Evolutionary conservation across 2,329 filamentous ascomycete species (phyloP).

Genomic region (Leptodontidium sp.): DNA sequence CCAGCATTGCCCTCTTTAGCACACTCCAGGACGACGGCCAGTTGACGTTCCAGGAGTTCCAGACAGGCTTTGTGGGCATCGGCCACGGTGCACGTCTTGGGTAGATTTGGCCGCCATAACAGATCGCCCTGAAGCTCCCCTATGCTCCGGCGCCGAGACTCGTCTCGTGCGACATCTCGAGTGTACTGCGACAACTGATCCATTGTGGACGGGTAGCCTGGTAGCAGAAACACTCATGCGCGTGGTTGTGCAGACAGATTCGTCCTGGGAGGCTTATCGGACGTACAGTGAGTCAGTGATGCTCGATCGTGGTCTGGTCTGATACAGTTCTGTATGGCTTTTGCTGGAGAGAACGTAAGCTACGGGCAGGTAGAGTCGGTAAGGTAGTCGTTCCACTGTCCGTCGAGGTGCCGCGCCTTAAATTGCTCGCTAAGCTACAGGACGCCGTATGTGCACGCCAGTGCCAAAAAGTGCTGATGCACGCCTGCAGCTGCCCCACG

Average conservation of each 20-base stretch:
- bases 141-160: slow-evolving; percentile 14
- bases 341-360: neutral
- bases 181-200: slow-evolving; percentile 18
- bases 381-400: no score
- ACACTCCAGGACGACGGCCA: slow-evolving; percentile 9
- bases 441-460: neutral
- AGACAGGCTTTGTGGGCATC: slow-evolving; percentile 18
- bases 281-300: neutral
- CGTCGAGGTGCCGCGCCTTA: slow-evolving; percentile 12
- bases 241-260: neutral
- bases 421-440: slow-evolving; percentile 14
- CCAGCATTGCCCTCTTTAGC: slow-evolving; percentile 9
- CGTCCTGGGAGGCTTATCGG: slow-evolving; percentile 15
- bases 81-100: slow-evolving; percentile 12
- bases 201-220: neutral
- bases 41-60: slow-evolving; percentile 11
- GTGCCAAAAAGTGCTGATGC: slow-evolving; percentile 3
- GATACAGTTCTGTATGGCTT: neutral
- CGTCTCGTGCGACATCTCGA: slow-evolving; percentile 13
- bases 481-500: slow-evolving; percentile 5
- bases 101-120: slow-evolving; percentile 14
- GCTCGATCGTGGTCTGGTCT: slow-evolving; percentile 5
- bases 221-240: slow-evolving; percentile 5
- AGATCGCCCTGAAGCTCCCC: slow-evolving; percentile 14
- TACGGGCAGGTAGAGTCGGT: neutral